These are phyloP conservation scores for Aspergillus fijiensis DNA, from an alignment of 2,329 filamentous ascomycete genomes.

Conservation along the genomic window DNA sequence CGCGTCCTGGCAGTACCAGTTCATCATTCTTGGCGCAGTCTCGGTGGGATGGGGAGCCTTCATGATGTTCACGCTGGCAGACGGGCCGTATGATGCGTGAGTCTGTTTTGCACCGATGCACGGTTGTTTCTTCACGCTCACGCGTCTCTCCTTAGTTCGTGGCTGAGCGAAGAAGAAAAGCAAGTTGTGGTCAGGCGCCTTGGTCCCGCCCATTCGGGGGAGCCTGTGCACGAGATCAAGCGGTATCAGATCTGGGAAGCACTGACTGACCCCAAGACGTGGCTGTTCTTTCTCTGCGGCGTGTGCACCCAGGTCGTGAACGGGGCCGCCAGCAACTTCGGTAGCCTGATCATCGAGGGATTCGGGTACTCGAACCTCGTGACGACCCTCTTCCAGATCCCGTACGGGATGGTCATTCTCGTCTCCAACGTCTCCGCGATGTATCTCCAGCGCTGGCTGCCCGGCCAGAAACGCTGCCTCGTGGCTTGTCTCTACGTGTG, in stretches of 20 bases:
- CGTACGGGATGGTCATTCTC: too few relatives aligned
- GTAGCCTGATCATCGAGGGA: conserved; percentile 1
- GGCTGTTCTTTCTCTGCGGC: neutral
- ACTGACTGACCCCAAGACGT: conserved; percentile 28
- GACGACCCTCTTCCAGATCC: neutral
- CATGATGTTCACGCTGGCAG: neutral
- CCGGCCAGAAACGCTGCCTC: neutral
- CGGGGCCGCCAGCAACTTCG: conserved; percentile 2
- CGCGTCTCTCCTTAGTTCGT: too few relatives aligned
- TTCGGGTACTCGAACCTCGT: neutral
- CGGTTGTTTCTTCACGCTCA: too few relatives aligned
- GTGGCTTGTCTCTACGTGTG: neutral
- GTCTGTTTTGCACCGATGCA: conserved; percentile 32
- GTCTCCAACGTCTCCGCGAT: neutral
- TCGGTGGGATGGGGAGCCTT: too few relatives aligned
- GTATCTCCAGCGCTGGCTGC: neutral
- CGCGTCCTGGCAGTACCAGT: conserved; percentile 19
- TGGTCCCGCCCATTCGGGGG: too few relatives aligned
- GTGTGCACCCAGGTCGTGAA: conserved; percentile 3
- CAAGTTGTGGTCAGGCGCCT: too few relatives aligned
- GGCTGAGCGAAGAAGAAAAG: too few relatives aligned
- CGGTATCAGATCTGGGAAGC: too few relatives aligned
- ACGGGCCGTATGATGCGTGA: conserved; percentile 11
- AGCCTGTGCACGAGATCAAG: too few relatives aligned
- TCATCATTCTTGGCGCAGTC: conserved; percentile 18